A percentile compares a stretch with the other conserved stretches of the same genome.
Conservation (phyloP, 768 basidiomycete species). For the Mycena leptocephala region DNA sequence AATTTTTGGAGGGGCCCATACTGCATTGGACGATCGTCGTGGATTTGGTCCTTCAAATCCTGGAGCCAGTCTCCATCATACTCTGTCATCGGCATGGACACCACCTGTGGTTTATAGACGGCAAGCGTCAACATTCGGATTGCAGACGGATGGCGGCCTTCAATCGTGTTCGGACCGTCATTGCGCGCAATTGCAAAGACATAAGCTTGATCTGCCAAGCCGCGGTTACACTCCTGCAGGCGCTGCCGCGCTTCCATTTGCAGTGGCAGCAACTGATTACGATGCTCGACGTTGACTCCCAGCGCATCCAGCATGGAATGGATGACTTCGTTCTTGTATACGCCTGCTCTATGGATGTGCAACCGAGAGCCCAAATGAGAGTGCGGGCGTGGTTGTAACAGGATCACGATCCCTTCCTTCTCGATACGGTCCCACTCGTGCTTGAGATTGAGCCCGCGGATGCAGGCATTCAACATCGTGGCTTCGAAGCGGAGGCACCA, state of each 20-base stretch:
- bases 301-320: constrained; percentile 15
- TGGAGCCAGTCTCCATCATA: constrained; percentile 19
- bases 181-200: constrained; percentile 10
- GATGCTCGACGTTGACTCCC: neutral
- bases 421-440: constrained; percentile 19
- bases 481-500: constrained; percentile 18
- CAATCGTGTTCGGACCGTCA: constrained; percentile 10
- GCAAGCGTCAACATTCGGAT: neutral
- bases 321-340: constrained; percentile 2
- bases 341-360: constrained; percentile 9
- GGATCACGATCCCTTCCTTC: constrained; percentile 3
- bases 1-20: constrained; percentile 13
- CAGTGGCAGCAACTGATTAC: constrained; percentile 1
- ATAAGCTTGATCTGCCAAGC: constrained; percentile 1
- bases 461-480: constrained; percentile 10
- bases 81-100: constrained; percentile 11
- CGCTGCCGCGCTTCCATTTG: constrained; percentile 15
- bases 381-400: constrained; percentile 14
- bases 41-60: constrained; percentile 12
- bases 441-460: constrained; percentile 19
- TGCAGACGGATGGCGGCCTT: constrained; percentile 2
- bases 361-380: constrained; percentile 6
- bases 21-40: constrained; percentile 1
- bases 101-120: neutral
- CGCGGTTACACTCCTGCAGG: constrained; percentile 3